Conservation (phyloP, 2,329 filamentous ascomycete species). For the Botryosphaeria dothidea region DNA sequence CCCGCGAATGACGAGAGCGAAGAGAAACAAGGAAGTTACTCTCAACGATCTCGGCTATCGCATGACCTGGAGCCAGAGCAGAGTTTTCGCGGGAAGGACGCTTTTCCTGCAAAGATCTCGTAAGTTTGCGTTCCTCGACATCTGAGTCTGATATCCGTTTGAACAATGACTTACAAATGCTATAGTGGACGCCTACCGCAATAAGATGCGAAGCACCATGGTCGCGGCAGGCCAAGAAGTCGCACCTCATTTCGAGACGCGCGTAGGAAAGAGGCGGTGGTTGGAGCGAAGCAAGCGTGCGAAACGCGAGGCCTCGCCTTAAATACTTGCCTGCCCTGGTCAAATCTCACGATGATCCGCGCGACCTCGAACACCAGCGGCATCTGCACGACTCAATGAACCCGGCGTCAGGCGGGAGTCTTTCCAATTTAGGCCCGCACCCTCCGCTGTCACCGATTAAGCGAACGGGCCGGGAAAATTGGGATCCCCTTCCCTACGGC, state of each 20-base stretch:
- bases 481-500: slow-evolving; percentile 19
- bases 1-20: slow-evolving; percentile 69
- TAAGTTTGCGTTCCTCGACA: slow-evolving; percentile 56
- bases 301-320: slow-evolving; percentile 37
- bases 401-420: slow-evolving; percentile 8
- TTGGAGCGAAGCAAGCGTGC: slow-evolving; percentile 48
- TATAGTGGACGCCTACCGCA: slow-evolving; percentile 88
- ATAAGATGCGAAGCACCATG: slow-evolving; percentile 84
- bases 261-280: slow-evolving; percentile 74
- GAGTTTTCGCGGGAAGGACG: slow-evolving; percentile 82
- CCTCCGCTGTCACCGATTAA: slow-evolving; percentile 16
- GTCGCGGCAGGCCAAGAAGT: slow-evolving; percentile 76
- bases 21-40: slow-evolving; percentile 79
- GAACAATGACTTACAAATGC: slow-evolving; percentile 25
- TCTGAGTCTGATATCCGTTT: background rate
- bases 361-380: slow-evolving; percentile 13
- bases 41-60: slow-evolving; percentile 91
- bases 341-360: slow-evolving; percentile 19
- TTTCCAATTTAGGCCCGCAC: slow-evolving; percentile 11
- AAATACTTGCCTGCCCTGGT: slow-evolving; percentile 17
- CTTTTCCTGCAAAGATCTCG: slow-evolving; percentile 88
- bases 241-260: slow-evolving; percentile 85
- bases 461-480: slow-evolving; percentile 19
- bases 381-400: slow-evolving; percentile 13
- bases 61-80: slow-evolving; percentile 95